Conservation (phyloP, 176 grass and related monocot species). For the Tuctoria greenei region DNA sequence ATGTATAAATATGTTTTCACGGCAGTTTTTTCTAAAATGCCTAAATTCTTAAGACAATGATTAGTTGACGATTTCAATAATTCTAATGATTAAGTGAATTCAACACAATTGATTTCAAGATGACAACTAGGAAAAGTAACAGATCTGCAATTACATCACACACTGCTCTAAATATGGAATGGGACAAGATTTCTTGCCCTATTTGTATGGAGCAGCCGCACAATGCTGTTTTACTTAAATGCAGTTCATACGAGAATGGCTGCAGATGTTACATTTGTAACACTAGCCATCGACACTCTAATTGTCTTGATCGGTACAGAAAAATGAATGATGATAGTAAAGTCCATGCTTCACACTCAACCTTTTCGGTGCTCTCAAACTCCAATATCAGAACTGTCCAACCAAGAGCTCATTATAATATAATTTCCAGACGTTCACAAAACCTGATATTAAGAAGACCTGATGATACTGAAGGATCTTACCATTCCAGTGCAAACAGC, state of each 20-base stretch:
- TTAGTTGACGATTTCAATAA: slow-evolving; percentile 35
- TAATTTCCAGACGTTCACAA: slow-evolving; percentile 51
- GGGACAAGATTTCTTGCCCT: slow-evolving; percentile 89
- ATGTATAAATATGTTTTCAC: slow-evolving; percentile 17
- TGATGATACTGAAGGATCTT: slow-evolving; percentile 35
- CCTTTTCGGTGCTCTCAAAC: slow-evolving; percentile 56
- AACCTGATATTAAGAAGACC: slow-evolving; percentile 35
- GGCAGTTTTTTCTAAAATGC: slow-evolving; percentile 14
- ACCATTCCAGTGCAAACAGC: slow-evolving; percentile 8
- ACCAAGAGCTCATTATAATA: slow-evolving; percentile 50
- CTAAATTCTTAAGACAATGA: slow-evolving; percentile 31
- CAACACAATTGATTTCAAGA: slow-evolving; percentile 69
- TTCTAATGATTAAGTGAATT: slow-evolving; percentile 62
- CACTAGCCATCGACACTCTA: slow-evolving; percentile 95
- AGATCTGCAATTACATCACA: slow-evolving; percentile 48
- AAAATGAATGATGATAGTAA: slow-evolving; percentile 74
- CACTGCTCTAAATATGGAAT: slow-evolving; percentile 84
- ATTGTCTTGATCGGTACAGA: slow-evolving; percentile 94
- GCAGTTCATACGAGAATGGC: slow-evolving; percentile 86
- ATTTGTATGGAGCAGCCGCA: slow-evolving; percentile 99
- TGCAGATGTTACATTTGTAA: slow-evolving; percentile 96
- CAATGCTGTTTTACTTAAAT: slow-evolving; percentile 90
- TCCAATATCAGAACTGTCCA: slow-evolving; percentile 49
- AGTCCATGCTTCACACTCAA: slow-evolving; percentile 61
- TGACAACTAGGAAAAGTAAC: slow-evolving; percentile 75